These are phyloP conservation scores for Amaranthus hypochondriacus DNA, from an alignment of 148 eudicot species.

Conservation along the genomic window DNA sequence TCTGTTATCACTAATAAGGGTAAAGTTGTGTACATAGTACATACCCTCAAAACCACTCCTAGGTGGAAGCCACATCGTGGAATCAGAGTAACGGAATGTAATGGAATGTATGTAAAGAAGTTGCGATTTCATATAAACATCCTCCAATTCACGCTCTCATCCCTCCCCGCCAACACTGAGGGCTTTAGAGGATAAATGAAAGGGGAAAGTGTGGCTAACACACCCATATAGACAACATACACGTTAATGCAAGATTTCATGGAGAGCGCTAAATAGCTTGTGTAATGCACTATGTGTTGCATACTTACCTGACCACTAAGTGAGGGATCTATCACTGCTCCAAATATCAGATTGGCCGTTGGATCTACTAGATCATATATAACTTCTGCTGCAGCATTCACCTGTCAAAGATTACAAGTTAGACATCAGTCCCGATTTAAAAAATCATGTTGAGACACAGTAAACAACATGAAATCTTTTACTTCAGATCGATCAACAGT, in stretches of 20 bases:
- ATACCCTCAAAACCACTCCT: too few species aligned
- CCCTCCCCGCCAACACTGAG: too few species aligned
- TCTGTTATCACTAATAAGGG: too few species aligned
- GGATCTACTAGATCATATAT: slow-evolving; percentile 99
- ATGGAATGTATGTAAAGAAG: too few species aligned
- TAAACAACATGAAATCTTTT: background rate
- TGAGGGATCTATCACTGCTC: slow-evolving; percentile 93
- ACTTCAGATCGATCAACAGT: background rate
- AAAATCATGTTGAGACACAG: background rate
- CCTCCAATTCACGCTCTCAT: too few species aligned
- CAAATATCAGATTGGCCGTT: slow-evolving; percentile 91
- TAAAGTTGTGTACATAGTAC: too few species aligned
- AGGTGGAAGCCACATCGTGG: too few species aligned
- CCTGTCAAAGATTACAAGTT: slow-evolving; percentile 42
- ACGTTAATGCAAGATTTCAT: background rate
- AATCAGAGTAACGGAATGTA: too few species aligned
- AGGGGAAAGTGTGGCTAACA: too few species aligned
- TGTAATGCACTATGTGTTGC: background rate
- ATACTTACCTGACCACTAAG: slow-evolving; percentile 80
- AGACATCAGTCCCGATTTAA: background rate
- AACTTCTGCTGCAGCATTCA: slow-evolving; percentile 98
- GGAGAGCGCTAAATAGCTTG: background rate
- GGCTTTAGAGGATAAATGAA: too few species aligned
- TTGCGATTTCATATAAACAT: too few species aligned
- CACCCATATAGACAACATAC: background rate